A percentile compares a stretch with the other conserved stretches of the same genome.
These are phyloP conservation scores for Globisporangium nunn DNA, from an alignment of 352 stramenopile genomes.

Conservation along the genomic window DNA sequence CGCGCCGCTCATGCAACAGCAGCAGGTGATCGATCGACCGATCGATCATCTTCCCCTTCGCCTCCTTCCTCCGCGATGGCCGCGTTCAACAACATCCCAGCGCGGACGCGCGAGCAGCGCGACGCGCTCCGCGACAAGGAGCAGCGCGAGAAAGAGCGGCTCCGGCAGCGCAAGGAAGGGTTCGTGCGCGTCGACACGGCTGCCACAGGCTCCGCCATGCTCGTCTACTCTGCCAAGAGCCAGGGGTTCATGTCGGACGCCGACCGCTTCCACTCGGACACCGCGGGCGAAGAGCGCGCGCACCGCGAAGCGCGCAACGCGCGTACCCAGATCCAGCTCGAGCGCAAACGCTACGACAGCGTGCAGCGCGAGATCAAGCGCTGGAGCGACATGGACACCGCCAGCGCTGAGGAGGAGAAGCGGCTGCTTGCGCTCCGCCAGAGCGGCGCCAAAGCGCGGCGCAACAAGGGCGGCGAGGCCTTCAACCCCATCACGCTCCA, in stretches of 20 bases:
- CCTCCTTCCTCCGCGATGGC: conserved; percentile 1
- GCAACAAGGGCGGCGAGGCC: conserved; percentile 81
- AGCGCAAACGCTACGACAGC: conserved; percentile 48
- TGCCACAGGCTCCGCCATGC: conserved; percentile 54
- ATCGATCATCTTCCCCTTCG: neutral
- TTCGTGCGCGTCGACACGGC: conserved; percentile 68
- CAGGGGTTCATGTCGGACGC: conserved; percentile 81
- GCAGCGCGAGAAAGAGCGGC: conserved; percentile 63
- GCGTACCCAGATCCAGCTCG: conserved; percentile 51
- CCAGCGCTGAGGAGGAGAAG: conserved; percentile 57
- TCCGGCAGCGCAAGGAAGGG: conserved; percentile 57
- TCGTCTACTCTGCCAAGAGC: conserved; percentile 48
- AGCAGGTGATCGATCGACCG: no score
- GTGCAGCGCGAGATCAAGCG: conserved; percentile 71
- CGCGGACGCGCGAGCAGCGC: conserved; percentile 55
- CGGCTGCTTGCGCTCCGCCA: conserved; percentile 50
- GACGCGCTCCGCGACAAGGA: conserved; percentile 74
- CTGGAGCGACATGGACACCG: conserved; percentile 80
- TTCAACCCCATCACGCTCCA: conserved; percentile 87
- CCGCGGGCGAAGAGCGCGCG: conserved; percentile 73
- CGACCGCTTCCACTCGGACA: conserved; percentile 88
- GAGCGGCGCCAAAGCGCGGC: conserved; percentile 70
- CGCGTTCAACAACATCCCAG: conserved; percentile 77
- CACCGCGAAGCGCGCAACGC: conserved; percentile 43
- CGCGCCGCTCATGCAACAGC: no score